A percentile compares a stretch with the other conserved stretches of the same genome.
Conservation (phyloP, 2,329 filamentous ascomycete species). For the Epicoccum sorghinum region DNA sequence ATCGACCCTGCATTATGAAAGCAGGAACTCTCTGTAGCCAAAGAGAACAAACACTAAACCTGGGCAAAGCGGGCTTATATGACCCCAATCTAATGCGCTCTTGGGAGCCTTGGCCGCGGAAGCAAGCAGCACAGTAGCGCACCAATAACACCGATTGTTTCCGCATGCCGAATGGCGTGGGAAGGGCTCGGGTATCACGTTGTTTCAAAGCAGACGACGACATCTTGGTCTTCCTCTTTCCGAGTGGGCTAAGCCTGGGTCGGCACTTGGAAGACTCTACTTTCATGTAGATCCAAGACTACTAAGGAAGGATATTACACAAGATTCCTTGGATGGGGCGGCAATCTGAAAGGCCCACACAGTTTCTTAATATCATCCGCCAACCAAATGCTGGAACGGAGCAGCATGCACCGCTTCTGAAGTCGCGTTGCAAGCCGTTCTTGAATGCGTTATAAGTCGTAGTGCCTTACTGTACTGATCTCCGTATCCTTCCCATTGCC, state of each 20-base stretch:
- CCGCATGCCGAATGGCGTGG: background rate
- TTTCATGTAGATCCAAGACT: constrained; percentile 8
- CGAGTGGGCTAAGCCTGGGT: constrained; percentile 4
- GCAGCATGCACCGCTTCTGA: background rate
- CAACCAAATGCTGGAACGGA: constrained; percentile 4
- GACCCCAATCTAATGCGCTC: constrained; percentile 6
- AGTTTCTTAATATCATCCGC: constrained; percentile 9
- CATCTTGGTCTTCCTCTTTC: constrained; percentile 1
- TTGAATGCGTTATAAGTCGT: constrained; percentile 1
- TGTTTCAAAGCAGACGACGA: constrained; percentile 11
- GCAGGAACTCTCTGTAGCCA: background rate
- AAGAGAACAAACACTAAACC: background rate
- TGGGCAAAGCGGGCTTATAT: background rate
- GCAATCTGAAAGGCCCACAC: constrained; percentile 3
- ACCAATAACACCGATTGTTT: constrained; percentile 9
- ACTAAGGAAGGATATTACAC: constrained; percentile 8
- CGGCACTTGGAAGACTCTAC: background rate
- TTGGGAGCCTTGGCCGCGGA: constrained; percentile 14
- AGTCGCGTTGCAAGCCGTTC: background rate
- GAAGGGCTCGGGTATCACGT: constrained; percentile 5
- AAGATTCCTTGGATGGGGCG: background rate
- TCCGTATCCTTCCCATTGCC: background rate
- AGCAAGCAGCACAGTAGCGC: constrained; percentile 8
- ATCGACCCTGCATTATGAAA: constrained; percentile 5
- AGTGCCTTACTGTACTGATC: background rate